Evolutionary conservation across 305 asterid species (phyloP), one percentile per base, ranked within the genome.

Genomic region (Solanum hybrid): DNA sequence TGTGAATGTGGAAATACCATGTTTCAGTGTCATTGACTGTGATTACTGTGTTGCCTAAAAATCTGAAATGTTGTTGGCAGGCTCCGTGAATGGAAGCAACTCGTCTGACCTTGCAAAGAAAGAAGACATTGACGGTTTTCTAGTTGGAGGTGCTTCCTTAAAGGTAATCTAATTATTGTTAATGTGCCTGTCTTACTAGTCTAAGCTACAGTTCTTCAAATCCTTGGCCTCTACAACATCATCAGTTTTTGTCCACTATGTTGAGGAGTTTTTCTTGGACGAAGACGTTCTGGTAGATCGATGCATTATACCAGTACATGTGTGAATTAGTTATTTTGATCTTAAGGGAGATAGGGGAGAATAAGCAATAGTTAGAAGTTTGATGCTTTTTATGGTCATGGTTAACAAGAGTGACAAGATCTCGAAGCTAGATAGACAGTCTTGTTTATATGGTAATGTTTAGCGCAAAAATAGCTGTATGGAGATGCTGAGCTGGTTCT

Each of bases 81-180:
- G 99, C 90, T 97, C 98, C 10, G 99, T 97, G 34, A 97, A 97
- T 86, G 99, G 97, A 76, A 95, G 94, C 90, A 97, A 97, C 93
- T 95, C 94, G 75, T 94, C 98, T 22, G 99, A 97, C 34, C 99
- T 97, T 91, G 98, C 98, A 68, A 95, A 94, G 87, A 86, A 95
- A 94, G 99, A 95, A 91, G 99, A 97, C 89, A 97, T 97, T 87
- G 99, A 97, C 78, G 99, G 99, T 78, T 97, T 97, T 92, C 99
- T 97, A 79, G 99, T 97, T n/a, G 99, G 99, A 22, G 99, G 99
- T 79, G 99, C 99, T 91, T 96, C 99, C 87, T 94, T 97, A 24
- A 97, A 97, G 98, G 99, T 96, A 96, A 38, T 38, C 15, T 79
- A 80, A 2, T 85, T 57, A 57, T 85, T 85, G 45, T 12, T 85